Evolutionary conservation across 1,139 yeast species (phyloP).

Genomic region (Suhomyces kunorum): DNA sequence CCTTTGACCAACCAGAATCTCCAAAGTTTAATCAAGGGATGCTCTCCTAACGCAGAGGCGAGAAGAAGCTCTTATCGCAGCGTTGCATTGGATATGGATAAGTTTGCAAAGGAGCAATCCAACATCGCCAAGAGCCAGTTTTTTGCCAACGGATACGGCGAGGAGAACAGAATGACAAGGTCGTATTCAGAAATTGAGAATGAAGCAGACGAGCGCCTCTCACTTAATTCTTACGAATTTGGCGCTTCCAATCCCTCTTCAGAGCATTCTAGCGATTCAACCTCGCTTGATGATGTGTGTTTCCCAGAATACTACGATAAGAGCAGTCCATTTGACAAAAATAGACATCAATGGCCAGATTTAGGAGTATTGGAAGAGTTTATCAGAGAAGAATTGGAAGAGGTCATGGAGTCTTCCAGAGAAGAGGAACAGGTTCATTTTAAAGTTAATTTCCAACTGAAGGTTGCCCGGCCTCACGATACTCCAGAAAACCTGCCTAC

Average conservation of each 20-base stretch:
- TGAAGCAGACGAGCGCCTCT: slow-evolving; percentile 22
- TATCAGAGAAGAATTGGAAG: slow-evolving; percentile 65
- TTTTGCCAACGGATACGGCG: slow-evolving; percentile 22
- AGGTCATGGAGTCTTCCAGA: slow-evolving; percentile 20
- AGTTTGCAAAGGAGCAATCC: slow-evolving; percentile 40
- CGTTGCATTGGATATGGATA: slow-evolving; percentile 44
- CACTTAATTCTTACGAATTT: slow-evolving; percentile 41
- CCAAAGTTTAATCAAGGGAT: slow-evolving; percentile 25
- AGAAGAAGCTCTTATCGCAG: slow-evolving; percentile 18
- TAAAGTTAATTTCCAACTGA: slow-evolving; percentile 30
- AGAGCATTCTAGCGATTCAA: slow-evolving; percentile 68
- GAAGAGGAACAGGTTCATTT: slow-evolving; percentile 19
- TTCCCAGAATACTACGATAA: slow-evolving; percentile 40
- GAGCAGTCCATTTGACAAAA: slow-evolving; percentile 23
- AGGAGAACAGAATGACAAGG: slow-evolving; percentile 3
- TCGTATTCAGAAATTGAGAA: slow-evolving; percentile 2
- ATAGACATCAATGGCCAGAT: slow-evolving; percentile 71
- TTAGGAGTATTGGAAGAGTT: slow-evolving; percentile 71
- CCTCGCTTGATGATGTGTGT: slow-evolving; percentile 78
- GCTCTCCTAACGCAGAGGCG: slow-evolving; percentile 13
- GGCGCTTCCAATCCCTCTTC: slow-evolving; percentile 71
- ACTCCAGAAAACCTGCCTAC: slow-evolving; percentile 6
- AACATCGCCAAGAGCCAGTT: slow-evolving; percentile 21
- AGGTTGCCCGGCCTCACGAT: slow-evolving; percentile 7
- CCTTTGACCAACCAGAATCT: slow-evolving; percentile 45